Evolutionary conservation across 495 filamentous ascomycete species (phyloP), one percentile per base, ranked within the genome.

Genomic region (Cairneyella variabilis): DNA sequence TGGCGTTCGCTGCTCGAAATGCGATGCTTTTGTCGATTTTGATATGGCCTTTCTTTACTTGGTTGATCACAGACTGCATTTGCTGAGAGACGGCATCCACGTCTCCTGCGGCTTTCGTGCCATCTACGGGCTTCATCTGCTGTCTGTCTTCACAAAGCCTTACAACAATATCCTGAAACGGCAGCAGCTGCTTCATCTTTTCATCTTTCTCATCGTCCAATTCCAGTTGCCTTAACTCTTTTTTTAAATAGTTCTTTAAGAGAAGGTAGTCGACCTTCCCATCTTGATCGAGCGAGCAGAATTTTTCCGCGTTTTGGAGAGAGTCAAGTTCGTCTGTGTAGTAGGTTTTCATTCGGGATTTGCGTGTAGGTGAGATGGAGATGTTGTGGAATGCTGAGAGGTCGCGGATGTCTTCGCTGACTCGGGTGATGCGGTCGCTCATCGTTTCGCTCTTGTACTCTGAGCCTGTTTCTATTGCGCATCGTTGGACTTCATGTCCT

Each of bases 181-280:
- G 67, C 8, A 76, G 38, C 23, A 77, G 60, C 0, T 53, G 49
- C 3, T 54, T 48, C 16, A 69, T 64, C 18, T 66, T 66, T 28
- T 61, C 46, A 51, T 75, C 64, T 22, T 67, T 62, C 14, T 51
- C 28, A 32, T 32, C 28, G 28, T 6, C 28, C 3, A 74, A 66
- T 1, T 71, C 56, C 8, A 76, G 54, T 14, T 66, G 65, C 11
- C 64, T 63, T 10, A 57, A 46, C 14, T 68, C 52, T 11, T 71
- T 62, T 9, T 59, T 56, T 18, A 77, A 39, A 44, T 67, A 73
- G 38, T 70, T 76, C 21, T 68, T 64, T 28, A 76, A 50, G 1
- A 76, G 64, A 16, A 76, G 26, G 43, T 71, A 69, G 46, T 76
- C 74, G 0, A 73, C 66, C 43, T 66, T 71, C 30, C 63, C 66